Conservation (phyloP, 2,329 filamentous ascomycete species). For the Sporothrix globosa region DNA sequence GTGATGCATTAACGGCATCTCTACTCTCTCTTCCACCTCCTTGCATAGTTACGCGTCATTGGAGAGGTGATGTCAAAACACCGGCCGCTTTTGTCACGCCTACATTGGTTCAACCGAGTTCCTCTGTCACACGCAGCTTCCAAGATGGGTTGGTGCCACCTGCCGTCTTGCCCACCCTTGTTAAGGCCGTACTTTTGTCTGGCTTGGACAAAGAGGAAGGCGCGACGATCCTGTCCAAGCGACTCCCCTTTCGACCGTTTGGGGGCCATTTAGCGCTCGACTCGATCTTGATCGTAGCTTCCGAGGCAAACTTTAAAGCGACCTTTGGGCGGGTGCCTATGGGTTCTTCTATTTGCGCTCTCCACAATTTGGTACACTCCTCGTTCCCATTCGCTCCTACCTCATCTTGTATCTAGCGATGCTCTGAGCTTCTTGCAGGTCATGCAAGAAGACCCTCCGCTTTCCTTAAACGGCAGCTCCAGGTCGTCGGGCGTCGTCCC, state of each 20-base stretch:
- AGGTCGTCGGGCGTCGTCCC: background rate
- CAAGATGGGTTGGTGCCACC: constrained; percentile 30
- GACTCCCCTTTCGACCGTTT: background rate
- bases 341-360: background rate
- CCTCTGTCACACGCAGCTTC: constrained; percentile 19
- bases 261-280: background rate
- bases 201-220: background rate
- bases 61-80: background rate
- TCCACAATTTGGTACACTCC: background rate
- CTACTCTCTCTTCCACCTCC: background rate
- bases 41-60: too few species aligned
- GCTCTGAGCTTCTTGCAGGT: background rate
- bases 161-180: background rate
- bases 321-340: background rate
- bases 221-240: background rate
- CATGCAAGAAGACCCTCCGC: constrained; percentile 13
- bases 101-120: background rate
- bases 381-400: background rate
- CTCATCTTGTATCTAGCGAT: background rate
- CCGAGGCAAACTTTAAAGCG: constrained; percentile 16
- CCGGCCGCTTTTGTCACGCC: background rate
- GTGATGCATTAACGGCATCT: background rate
- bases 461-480: constrained; percentile 20
- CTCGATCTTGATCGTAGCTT: constrained; percentile 15
- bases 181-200: background rate